Evolutionary conservation across 2,329 filamentous ascomycete genomes (phyloP).

Genomic region (Cryphonectria japonica): DNA sequence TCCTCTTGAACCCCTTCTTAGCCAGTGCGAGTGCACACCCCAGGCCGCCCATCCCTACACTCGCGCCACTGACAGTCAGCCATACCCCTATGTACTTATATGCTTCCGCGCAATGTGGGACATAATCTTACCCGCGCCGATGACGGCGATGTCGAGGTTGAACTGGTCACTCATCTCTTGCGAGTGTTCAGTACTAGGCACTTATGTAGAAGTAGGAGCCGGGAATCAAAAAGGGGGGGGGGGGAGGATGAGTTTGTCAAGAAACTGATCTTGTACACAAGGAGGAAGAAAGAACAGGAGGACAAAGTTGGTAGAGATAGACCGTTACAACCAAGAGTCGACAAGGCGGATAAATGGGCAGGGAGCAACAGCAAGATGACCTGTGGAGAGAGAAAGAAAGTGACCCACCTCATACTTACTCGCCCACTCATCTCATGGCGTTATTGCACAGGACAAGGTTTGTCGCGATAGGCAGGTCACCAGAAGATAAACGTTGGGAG

Average conservation of each 20-base stretch:
- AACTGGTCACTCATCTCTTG: constrained; percentile 16
- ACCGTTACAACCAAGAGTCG: neutral
- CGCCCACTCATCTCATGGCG: neutral
- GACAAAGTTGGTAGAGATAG: neutral
- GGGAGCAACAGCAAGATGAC: neutral
- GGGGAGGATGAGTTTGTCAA: neutral
- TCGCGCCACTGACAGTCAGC: neutral
- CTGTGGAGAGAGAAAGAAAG: neutral
- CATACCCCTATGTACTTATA: neutral
- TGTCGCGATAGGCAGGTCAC: neutral
- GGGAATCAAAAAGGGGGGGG: no score
- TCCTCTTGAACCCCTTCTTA: constrained; percentile 73
- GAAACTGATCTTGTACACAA: neutral
- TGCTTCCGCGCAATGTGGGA: constrained; percentile 9
- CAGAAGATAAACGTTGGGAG: neutral
- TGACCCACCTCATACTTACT: neutral
- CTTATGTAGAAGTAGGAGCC: neutral
- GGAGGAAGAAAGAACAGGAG: no score
- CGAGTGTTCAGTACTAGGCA: neutral
- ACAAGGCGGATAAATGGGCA: neutral
- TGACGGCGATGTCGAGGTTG: constrained; percentile 39
- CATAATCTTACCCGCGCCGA: constrained; percentile 38
- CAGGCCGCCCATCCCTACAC: constrained; percentile 76
- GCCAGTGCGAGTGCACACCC: constrained; percentile 73
- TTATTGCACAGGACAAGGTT: neutral